Percentiles rank a stretch among this genome's conserved stretches.
phyloP scores from a whole-genome alignment of 495 filamentous ascomycete species.

The Darksidea phi region DNA sequence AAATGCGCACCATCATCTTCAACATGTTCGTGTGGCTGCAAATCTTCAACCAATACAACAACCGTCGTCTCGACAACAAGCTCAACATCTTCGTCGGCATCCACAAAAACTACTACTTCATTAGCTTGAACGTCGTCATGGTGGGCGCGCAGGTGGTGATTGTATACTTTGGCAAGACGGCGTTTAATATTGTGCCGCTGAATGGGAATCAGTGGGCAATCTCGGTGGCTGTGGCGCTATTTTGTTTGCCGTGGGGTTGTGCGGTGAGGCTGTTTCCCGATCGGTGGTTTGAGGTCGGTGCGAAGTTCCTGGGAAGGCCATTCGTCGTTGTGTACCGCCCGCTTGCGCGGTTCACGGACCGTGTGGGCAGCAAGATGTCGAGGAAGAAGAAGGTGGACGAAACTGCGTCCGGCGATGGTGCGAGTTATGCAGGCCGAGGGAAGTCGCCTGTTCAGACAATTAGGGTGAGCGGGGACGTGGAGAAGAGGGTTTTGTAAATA shows the following conservation, averaged over 20 bases:
- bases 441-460: constrained; percentile 11
- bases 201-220: constrained; percentile 71
- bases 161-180: constrained; percentile 68
- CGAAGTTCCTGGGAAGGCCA: constrained; percentile 47
- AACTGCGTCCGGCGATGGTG: not conserved
- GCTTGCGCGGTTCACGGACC: not conserved
- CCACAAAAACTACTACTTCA: constrained; percentile 73
- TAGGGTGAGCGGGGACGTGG: not conserved
- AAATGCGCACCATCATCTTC: constrained; percentile 77
- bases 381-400: constrained; percentile 1
- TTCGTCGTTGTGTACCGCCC: constrained; percentile 23
- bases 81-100: constrained; percentile 89
- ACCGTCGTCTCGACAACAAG: constrained; percentile 82
- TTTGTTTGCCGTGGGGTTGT: constrained; percentile 73
- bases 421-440: constrained; percentile 1
- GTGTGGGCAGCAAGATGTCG: constrained; percentile 1
- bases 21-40: constrained; percentile 98
- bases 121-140: constrained; percentile 79
- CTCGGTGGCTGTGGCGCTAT: constrained; percentile 66
- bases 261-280: constrained; percentile 68
- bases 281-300: constrained; percentile 21
- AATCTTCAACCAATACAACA: constrained; percentile 94
- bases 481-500: constrained; percentile 42
- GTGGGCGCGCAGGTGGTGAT: constrained; percentile 78
- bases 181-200: constrained; percentile 71